Base-by-base conservation (phyloP, 2,329 filamentous ascomycete species). In the Fusarium globosum region DNA sequence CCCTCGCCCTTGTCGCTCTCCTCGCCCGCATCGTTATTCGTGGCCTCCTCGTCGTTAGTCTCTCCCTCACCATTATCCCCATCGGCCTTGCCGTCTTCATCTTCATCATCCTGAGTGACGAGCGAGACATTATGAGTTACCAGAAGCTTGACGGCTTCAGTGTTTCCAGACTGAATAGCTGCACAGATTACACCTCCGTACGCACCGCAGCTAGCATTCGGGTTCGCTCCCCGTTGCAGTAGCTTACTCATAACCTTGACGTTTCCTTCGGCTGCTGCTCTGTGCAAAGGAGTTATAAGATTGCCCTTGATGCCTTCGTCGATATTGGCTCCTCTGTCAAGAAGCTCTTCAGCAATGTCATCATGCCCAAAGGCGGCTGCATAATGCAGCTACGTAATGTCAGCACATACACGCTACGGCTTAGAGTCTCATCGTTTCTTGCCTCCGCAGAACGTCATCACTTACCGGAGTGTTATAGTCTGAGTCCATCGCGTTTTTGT, bases 121-220 rank as follows among this genome's bases (percentile, higher is more conserved):
- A 85, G 73, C 9, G 81, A 80, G 10, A 83, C 83, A 21, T 82
- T 78, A 13, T 80, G 76, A 28, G 82, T 78, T 4, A 85, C 83
- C 4, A 85, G 77, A 28, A 85, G 72, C 62, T 81, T 80, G 4
- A 85, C 83, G 1, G 83, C 82, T 3, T 80, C 82, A 13, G 79
- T 76, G 21, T 84, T 85, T 8, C 83, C 83, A 3, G 83, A 85
- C 15, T 76, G 78, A 15, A 85, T 85, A 3, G 83, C 83, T 2
- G 82, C 80, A 43, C 83, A 84, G 21, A 85, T 79, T 1, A 85
- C 83, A 0, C 79, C 80, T 0, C 82, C 59, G 76, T 77, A 28
- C 74, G 74, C 3, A 68, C 56, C 12, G 72, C 75, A 51, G 64
- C 69, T 33, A 3, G 82, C 82, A 48, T 85, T 83, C 2, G 81